A percentile compares a stretch with the other conserved stretches of the same genome.
Evolutionary conservation across 345 rosid species (phyloP).

Genomic region (Linum lewisii): DNA sequence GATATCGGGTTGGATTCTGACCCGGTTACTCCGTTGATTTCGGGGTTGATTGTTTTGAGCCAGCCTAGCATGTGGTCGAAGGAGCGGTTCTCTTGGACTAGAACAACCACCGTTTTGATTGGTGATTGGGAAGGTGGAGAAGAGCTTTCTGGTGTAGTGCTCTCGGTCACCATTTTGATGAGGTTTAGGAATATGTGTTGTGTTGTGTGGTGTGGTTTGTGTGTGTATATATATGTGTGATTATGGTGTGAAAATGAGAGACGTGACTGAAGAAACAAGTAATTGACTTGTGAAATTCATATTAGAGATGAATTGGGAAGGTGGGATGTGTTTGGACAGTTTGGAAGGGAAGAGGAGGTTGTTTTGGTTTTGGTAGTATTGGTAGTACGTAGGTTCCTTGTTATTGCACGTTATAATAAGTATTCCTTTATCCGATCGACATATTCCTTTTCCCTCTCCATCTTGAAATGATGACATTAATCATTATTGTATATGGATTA

Average conservation of each 20-base stretch:
- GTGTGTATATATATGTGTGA: background rate
- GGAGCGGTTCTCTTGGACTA: conserved; percentile 88
- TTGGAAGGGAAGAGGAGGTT: background rate
- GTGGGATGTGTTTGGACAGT: no score
- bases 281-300: no score
- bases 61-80: conserved; percentile 90
- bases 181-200: background rate
- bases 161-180: conserved; percentile 26
- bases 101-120: conserved; percentile 71
- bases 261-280: background rate
- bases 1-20: conserved; percentile 60
- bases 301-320: no score
- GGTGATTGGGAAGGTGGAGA: conserved; percentile 27
- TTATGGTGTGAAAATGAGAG: background rate
- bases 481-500: no score
- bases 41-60: conserved; percentile 63
- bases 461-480: no score
- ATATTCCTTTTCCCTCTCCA: no score
- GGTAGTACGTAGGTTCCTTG: background rate
- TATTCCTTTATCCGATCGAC: no score
- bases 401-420: background rate
- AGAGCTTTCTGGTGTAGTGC: conserved; percentile 9
- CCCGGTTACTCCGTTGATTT: conserved; percentile 66
- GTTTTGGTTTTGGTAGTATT: background rate
- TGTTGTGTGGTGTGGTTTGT: background rate